These are phyloP conservation scores for Colletotrichum viniferum DNA, from an alignment of 2,329 filamentous ascomycete species.

Conservation along the genomic window DNA sequence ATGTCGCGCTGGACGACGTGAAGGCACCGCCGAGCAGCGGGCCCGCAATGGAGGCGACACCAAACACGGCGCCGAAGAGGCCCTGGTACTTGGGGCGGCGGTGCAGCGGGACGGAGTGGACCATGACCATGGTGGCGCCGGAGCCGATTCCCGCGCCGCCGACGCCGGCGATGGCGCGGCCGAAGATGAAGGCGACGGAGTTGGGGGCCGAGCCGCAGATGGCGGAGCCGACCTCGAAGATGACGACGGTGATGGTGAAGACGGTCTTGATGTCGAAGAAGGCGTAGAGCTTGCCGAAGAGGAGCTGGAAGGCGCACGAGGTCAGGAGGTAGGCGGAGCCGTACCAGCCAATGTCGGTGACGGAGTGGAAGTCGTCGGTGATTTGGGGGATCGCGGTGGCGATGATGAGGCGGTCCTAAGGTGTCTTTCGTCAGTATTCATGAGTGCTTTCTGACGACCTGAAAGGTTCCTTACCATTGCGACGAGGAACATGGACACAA, in stretches of 20 bases:
- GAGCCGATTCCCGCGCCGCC: slow-evolving; percentile 40
- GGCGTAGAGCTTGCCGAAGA: slow-evolving; percentile 34
- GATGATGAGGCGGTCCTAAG: slow-evolving; percentile 41
- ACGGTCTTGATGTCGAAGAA: slow-evolving; percentile 30
- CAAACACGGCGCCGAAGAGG: slow-evolving; percentile 45
- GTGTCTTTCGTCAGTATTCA: neutral
- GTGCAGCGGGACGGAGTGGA: slow-evolving; percentile 38
- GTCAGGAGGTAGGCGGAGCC: slow-evolving; percentile 32
- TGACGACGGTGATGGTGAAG: slow-evolving; percentile 27
- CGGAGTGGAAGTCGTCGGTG: slow-evolving; percentile 33
- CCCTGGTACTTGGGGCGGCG: slow-evolving; percentile 36
- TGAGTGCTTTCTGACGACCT: neutral
- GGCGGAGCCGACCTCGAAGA: slow-evolving; percentile 34
- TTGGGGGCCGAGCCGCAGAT: slow-evolving; percentile 35
- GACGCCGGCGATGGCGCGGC: slow-evolving; percentile 39
- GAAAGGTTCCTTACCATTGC: neutral
- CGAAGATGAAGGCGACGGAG: slow-evolving; percentile 39
- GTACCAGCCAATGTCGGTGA: slow-evolving; percentile 34
- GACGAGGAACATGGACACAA: slow-evolving; percentile 22
- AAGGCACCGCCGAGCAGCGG: slow-evolving; percentile 32
- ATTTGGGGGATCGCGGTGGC: slow-evolving; percentile 39
- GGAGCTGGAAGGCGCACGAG: slow-evolving; percentile 32
- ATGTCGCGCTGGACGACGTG: slow-evolving; percentile 29
- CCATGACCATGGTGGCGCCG: slow-evolving; percentile 34
- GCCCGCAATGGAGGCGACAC: slow-evolving; percentile 36